A percentile compares a stretch with the other conserved stretches of the same genome.
These are phyloP conservation scores for Nitzschia putrida DNA, from an alignment of 108 stramenopile species.

Conservation along the genomic window DNA sequence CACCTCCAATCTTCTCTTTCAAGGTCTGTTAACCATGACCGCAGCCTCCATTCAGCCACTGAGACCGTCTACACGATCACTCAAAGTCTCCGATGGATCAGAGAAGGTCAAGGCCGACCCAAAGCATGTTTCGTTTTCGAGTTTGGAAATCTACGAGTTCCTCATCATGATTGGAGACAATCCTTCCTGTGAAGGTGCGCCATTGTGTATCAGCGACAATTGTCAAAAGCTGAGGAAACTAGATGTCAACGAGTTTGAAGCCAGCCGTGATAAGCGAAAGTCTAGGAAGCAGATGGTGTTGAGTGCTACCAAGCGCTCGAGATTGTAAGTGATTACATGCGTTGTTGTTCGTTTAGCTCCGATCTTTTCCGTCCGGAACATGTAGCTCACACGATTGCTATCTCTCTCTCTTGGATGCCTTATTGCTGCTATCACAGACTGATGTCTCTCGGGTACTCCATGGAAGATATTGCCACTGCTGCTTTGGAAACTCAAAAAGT, in stretches of 20 bases:
- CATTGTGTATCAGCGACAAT: conserved; percentile 20
- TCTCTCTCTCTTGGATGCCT: no score
- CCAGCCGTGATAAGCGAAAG: conserved; percentile 1
- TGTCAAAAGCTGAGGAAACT: conserved; percentile 6
- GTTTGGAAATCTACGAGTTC: conserved; percentile 18
- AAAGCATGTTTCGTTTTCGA: conserved; percentile 14
- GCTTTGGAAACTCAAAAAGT: conserved; percentile 24
- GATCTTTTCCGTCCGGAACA: no score
- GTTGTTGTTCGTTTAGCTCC: no score
- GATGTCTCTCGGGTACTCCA: conserved; percentile 20
- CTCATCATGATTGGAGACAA: conserved; percentile 22
- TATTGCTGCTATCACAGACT: background rate
- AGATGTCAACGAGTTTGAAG: conserved; percentile 14
- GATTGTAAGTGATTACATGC: conserved; percentile 17
- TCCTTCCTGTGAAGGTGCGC: conserved; percentile 27
- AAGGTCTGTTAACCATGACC: no score
- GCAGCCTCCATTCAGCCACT: no score
- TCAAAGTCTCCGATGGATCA: background rate
- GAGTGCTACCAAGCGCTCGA: conserved; percentile 20
- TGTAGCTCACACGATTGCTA: no score
- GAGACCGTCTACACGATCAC: background rate
- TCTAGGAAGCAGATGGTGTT: conserved; percentile 18
- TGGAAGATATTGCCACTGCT: conserved; percentile 26
- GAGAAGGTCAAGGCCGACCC: background rate
- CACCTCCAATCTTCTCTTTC: no score